Evolutionary conservation across 352 stramenopile genomes (phyloP), one percentile per base, ranked within the genome.

Genomic region (Phytopythium delawarense): DNA sequence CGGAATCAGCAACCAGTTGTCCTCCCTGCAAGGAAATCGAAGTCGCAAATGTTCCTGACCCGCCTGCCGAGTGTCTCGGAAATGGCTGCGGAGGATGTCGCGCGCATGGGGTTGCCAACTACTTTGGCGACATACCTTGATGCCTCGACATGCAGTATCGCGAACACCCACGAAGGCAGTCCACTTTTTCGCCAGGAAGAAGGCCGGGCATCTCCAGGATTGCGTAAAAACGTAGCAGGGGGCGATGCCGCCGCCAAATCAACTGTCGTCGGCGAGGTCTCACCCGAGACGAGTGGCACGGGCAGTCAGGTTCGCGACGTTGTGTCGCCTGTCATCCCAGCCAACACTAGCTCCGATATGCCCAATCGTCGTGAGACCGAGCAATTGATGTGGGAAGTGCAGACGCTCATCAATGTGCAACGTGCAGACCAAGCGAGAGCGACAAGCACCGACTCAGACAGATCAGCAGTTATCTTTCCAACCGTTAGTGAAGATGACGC

Each of bases 11-110:
- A 70, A 7, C 62, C 59, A 18, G 40, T 57, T 16, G 45, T 57
- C 40, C 51, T 69, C 16, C 70, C 70, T 4, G 54, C 69, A 9
- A 46, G 64, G 15, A 75, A 61, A 16, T 16, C 68, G 2, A 68
- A 69, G 11, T 78, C 71, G 11, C 54, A 76, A 25, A 42, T 72
- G 28, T 79, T 72, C 54, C 62, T 66, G 18, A 37, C 25, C 4
- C 65, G 69, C 0, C 46, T 87, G 7, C 65, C 74, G 20, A 77
- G 71, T 46, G 66, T 84, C 21, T 61, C 67, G 7, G 75, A 84
- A 44, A 20, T 75, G 11, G 45, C 12, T 1, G 46, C 51, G 23
- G 62, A 62, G 4, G 48, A 63, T 54, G 25, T 50, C 18, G 32
- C 34, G 6, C 18, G 0, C 20, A 5, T 50, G 32, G 39, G 23